A percentile compares a stretch with the other conserved stretches of the same genome.
These are phyloP conservation scores for Xylariaceae sp. DNA, from an alignment of 2,329 filamentous ascomycete species.

Conservation along the genomic window DNA sequence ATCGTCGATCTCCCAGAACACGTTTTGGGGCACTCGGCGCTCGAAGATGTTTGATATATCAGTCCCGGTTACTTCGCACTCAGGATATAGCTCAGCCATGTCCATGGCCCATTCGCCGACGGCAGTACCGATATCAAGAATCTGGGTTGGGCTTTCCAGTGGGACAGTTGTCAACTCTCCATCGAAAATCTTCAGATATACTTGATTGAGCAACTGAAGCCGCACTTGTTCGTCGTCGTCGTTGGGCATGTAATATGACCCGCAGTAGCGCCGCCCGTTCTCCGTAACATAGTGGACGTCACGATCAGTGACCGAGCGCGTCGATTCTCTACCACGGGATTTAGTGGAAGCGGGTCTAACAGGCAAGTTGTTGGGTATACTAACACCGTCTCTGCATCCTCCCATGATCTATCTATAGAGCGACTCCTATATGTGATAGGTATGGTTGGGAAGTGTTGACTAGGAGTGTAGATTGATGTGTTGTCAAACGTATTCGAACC, in stretches of 20 bases:
- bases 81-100: conserved; percentile 48
- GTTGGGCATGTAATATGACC: conserved; percentile 60
- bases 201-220: conserved; percentile 56
- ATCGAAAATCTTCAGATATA: conserved; percentile 50
- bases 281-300: conserved; percentile 54
- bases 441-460: conserved; percentile 34
- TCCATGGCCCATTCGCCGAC: conserved; percentile 49
- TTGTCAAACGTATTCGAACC: conserved; percentile 32
- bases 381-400: conserved; percentile 38
- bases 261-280: conserved; percentile 58
- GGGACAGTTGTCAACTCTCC: conserved; percentile 41
- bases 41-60: conserved; percentile 56
- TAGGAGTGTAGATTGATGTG: conserved; percentile 39
- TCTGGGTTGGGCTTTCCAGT: conserved; percentile 35
- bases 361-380: conserved; percentile 15
- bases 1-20: conserved; percentile 56
- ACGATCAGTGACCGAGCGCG: conserved; percentile 43
- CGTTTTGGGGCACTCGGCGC: conserved; percentile 51
- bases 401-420: conserved; percentile 30
- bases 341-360: conserved; percentile 9
- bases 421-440: conserved; percentile 28
- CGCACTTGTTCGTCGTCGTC: conserved; percentile 61
- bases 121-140: conserved; percentile 56
- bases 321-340: conserved; percentile 30
- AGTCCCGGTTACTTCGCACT: conserved; percentile 53